Percentiles rank a stretch among this genome's conserved stretches.
These are phyloP conservation scores for Calonectria hongkongensis DNA, from an alignment of 2,329 filamentous ascomycete genomes.

Conservation along the genomic window DNA sequence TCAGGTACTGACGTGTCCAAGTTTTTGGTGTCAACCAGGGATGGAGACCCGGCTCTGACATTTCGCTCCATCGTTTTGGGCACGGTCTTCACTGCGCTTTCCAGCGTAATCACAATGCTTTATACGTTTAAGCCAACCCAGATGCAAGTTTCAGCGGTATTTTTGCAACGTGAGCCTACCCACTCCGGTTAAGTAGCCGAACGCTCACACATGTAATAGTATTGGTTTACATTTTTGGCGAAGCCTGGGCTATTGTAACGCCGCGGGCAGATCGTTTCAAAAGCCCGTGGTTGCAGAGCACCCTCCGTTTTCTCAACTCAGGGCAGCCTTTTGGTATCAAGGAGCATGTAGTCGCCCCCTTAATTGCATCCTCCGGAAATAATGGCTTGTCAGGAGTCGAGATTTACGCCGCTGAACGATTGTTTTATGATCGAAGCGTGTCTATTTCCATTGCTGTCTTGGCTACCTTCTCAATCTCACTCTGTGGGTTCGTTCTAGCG, in stretches of 20 bases:
- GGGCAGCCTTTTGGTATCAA: slow-evolving; percentile 18
- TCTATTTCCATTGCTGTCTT: background rate
- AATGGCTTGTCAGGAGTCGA: slow-evolving; percentile 3
- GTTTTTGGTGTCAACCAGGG: slow-evolving; percentile 9
- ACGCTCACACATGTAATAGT: background rate
- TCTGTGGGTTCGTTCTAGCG: slow-evolving; percentile 11
- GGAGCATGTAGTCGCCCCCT: slow-evolving; percentile 1
- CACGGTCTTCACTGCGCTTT: slow-evolving; percentile 4
- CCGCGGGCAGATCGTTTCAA: slow-evolving; percentile 16
- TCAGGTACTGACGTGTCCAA: slow-evolving; percentile 14
- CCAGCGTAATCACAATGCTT: slow-evolving; percentile 22
- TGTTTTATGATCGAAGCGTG: slow-evolving; percentile 15
- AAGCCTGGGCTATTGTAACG: slow-evolving; percentile 12
- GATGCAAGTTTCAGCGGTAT: background rate
- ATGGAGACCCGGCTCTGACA: slow-evolving; percentile 1
- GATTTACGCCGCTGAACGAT: slow-evolving; percentile 7
- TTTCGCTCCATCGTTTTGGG: slow-evolving; percentile 11
- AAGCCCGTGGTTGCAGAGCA: background rate
- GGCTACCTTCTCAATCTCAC: slow-evolving; percentile 17
- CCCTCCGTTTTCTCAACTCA: slow-evolving; percentile 5
- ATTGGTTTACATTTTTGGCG: slow-evolving; percentile 10
- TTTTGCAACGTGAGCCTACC: background rate
- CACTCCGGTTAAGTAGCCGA: background rate
- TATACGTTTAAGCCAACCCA: slow-evolving; percentile 16
- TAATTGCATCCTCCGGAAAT: slow-evolving; percentile 3